These are phyloP conservation scores for Podospora bellae-mahoneyi DNA, from an alignment of 495 filamentous ascomycete species.

Conservation along the genomic window DNA sequence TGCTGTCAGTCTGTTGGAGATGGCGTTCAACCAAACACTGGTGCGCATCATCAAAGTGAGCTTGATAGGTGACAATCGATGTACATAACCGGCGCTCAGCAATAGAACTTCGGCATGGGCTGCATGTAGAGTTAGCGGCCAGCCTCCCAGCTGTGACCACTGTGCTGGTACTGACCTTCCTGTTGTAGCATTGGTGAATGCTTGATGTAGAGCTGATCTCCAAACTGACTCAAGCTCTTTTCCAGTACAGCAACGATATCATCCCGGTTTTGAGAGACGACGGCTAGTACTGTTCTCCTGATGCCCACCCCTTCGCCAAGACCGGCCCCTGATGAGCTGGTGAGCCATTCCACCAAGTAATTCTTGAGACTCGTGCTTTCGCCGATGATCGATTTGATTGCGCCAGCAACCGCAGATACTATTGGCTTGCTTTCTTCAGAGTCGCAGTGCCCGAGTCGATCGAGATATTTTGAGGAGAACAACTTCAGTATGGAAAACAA, in stretches of 20 bases:
- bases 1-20: conserved; percentile 83
- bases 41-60: conserved; percentile 65
- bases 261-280: conserved; percentile 52
- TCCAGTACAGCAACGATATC: conserved; percentile 58
- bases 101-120: conserved; percentile 78
- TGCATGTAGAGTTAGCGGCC: conserved; percentile 35
- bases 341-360: conserved; percentile 66
- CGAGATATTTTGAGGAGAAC: conserved; percentile 55
- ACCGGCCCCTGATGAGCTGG: conserved; percentile 60
- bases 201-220: conserved; percentile 80
- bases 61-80: conserved; percentile 56
- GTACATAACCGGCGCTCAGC: conserved; percentile 70
- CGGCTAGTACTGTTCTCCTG: conserved; percentile 63
- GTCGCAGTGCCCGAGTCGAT: conserved; percentile 28
- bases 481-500: conserved; percentile 57
- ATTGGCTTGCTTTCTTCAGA: conserved; percentile 32
- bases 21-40: conserved; percentile 64
- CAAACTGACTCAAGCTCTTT: conserved; percentile 68
- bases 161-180: conserved; percentile 58
- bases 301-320: conserved; percentile 59
- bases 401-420: conserved; percentile 49
- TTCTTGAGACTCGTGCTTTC: conserved; percentile 39
- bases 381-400: conserved; percentile 41
- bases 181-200: conserved; percentile 79
- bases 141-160: not conserved